Evolutionary conservation across 1,284 basidiomycete genomes (phyloP).

Genomic region (Phenoliferia sp.): DNA sequence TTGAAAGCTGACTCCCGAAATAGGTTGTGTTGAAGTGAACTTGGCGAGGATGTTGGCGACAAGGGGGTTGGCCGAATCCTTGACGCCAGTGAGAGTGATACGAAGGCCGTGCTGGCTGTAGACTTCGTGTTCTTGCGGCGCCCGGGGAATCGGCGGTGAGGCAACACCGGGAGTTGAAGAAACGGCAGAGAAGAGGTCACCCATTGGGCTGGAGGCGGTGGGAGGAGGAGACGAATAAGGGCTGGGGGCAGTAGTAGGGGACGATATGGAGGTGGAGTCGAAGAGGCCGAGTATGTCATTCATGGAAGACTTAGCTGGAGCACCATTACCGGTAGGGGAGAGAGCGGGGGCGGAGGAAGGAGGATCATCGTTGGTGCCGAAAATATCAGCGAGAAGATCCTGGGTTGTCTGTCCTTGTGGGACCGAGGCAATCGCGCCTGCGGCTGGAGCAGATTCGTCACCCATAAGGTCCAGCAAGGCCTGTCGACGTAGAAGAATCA

Average conservation of each 20-base stretch:
- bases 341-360: slow-evolving; percentile 40
- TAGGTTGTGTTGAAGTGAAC: slow-evolving; percentile 62
- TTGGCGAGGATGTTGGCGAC: slow-evolving; percentile 84
- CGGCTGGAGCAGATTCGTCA: slow-evolving; percentile 55
- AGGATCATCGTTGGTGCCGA: slow-evolving; percentile 54
- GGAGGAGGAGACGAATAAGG: slow-evolving; percentile 18
- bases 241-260: slow-evolving; percentile 17
- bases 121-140: slow-evolving; percentile 61
- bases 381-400: slow-evolving; percentile 89
- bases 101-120: slow-evolving; percentile 88
- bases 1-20: slow-evolving; percentile 78
- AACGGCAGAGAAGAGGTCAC: slow-evolving; percentile 39
- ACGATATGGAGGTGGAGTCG: slow-evolving; percentile 44
- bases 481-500: slow-evolving; percentile 38
- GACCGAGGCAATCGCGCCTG: slow-evolving; percentile 40
- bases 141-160: slow-evolving; percentile 38
- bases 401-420: slow-evolving; percentile 62
- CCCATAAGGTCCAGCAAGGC: slow-evolving; percentile 63
- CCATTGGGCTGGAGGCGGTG: slow-evolving; percentile 22
- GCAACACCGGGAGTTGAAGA: slow-evolving; percentile 33
- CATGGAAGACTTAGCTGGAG: slow-evolving; percentile 56
- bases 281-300: slow-evolving; percentile 92
- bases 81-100: slow-evolving; percentile 83
- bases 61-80: slow-evolving; percentile 69
- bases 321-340: slow-evolving; percentile 46